These are phyloP conservation scores for Metschnikowia santaceciliae DNA, from an alignment of 805 yeast species.

Conservation along the genomic window DNA sequence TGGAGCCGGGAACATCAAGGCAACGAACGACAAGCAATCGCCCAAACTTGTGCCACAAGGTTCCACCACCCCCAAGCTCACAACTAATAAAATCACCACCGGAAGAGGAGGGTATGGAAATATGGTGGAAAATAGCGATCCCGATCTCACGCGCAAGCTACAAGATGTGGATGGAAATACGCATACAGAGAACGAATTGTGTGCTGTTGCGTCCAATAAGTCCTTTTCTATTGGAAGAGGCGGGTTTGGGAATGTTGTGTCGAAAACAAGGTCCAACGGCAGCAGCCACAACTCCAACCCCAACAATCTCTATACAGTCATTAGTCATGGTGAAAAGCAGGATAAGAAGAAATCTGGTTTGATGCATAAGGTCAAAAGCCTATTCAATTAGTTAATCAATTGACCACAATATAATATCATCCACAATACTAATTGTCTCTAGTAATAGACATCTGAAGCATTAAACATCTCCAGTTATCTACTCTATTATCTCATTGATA, in stretches of 20 bases:
- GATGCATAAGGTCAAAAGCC: slow-evolving; percentile 43
- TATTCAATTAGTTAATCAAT: slow-evolving; percentile 25
- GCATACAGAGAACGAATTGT: slow-evolving; percentile 28
- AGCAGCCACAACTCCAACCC: slow-evolving; percentile 17
- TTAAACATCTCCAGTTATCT: too few relatives aligned
- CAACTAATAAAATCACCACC: slow-evolving; percentile 56
- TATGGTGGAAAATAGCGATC: slow-evolving; percentile 61
- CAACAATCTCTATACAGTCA: slow-evolving; percentile 32
- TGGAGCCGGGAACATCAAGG: slow-evolving; percentile 67
- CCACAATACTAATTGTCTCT: too few relatives aligned
- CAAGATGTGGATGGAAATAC: slow-evolving; percentile 56
- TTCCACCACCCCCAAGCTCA: slow-evolving; percentile 55
- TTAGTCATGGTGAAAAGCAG: slow-evolving; percentile 29
- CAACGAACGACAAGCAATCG: slow-evolving; percentile 37
- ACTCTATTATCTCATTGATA: neutral
- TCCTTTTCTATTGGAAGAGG: slow-evolving; percentile 59
- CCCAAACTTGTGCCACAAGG: slow-evolving; percentile 59
- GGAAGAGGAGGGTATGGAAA: slow-evolving; percentile 82
- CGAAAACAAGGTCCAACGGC: slow-evolving; percentile 26
- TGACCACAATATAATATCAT: too few relatives aligned
- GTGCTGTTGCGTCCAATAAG: slow-evolving; percentile 43
- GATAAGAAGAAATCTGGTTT: slow-evolving; percentile 31
- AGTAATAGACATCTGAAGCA: too few relatives aligned
- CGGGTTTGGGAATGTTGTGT: slow-evolving; percentile 58
- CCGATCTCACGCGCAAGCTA: slow-evolving; percentile 53